Evolutionary conservation across 352 stramenopile genomes (phyloP).

Genomic region (Phytophthora podocarpi): DNA sequence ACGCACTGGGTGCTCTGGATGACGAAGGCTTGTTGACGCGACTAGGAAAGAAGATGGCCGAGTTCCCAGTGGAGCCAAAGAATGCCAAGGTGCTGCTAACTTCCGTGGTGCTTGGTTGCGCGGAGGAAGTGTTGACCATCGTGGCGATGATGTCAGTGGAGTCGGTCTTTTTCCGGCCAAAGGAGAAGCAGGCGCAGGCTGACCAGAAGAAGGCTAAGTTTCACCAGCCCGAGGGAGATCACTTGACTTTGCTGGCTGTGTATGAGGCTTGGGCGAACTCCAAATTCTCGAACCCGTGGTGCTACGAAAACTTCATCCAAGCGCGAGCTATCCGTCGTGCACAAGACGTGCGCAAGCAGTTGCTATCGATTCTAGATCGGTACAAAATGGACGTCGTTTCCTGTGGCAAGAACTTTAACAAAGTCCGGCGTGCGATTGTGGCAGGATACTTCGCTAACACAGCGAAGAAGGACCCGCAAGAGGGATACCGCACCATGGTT

Average conservation of each 20-base stretch:
- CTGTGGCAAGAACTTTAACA: conserved; percentile 96
- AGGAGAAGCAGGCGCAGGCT: conserved; percentile 98
- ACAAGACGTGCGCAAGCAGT: conserved; percentile 99
- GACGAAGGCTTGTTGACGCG: conserved; percentile 94
- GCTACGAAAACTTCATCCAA: conserved; percentile 99
- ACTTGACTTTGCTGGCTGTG: conserved; percentile 97
- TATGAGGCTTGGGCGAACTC: conserved; percentile 98
- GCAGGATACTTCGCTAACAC: conserved; percentile 99
- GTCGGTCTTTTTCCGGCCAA: conserved; percentile 98
- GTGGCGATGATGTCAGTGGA: conserved; percentile 99
- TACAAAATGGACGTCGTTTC: conserved; percentile 99
- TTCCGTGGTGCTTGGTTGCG: conserved; percentile 97
- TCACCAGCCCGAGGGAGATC: conserved; percentile 98
- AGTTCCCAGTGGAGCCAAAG: conserved; percentile 99
- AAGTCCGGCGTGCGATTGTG: conserved; percentile 97
- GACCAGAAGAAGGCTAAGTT: conserved; percentile 99
- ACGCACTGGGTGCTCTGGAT: conserved; percentile 97
- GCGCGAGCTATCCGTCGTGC: conserved; percentile 95
- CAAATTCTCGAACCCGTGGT: conserved; percentile 99
- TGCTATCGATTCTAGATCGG: conserved; percentile 98
- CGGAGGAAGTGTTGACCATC: conserved; percentile 99
- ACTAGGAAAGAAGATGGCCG: conserved; percentile 98
- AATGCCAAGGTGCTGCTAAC: conserved; percentile 99
- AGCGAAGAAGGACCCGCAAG: conserved; percentile 99
- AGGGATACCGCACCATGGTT: conserved; percentile 98